phyloP scores from a whole-genome alignment of 2,329 filamentous ascomycete genomes.

The Daldinia sp. region DNA sequence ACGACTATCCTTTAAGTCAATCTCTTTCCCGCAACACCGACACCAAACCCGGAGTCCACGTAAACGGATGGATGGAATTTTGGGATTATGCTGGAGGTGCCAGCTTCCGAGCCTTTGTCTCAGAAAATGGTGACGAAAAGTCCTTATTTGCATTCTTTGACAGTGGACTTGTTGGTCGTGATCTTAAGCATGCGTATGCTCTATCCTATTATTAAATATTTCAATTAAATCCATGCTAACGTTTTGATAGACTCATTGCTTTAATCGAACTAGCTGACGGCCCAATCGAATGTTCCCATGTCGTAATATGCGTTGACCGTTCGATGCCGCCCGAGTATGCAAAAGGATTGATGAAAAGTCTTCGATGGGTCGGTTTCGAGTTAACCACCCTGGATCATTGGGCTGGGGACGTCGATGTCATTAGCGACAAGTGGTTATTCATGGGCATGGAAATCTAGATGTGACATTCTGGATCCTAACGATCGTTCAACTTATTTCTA shows the following conservation, averaged over 20 bases:
- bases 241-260: constrained; percentile 74
- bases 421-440: constrained; percentile 84
- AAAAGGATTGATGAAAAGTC: constrained; percentile 76
- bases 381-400: constrained; percentile 82
- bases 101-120: constrained; percentile 86
- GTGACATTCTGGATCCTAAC: constrained; percentile 24
- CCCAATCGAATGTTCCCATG: constrained; percentile 76
- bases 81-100: constrained; percentile 87
- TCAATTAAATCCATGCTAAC: constrained; percentile 44
- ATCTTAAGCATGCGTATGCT: constrained; percentile 87
- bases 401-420: constrained; percentile 68
- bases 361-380: constrained; percentile 94
- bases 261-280: constrained; percentile 86
- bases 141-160: constrained; percentile 91
- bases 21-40: constrained; percentile 46
- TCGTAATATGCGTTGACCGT: constrained; percentile 85
- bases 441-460: constrained; percentile 82
- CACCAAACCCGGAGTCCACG: constrained; percentile 42
- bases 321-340: constrained; percentile 67
- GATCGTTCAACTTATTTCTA: constrained; percentile 18
- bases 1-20: constrained; percentile 53
- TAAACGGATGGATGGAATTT: constrained; percentile 76
- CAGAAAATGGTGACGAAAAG: constrained; percentile 73
- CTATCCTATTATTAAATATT: not conserved
- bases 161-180: constrained; percentile 70